Evolutionary conservation across 2,329 filamentous ascomycete species (phyloP).

Genomic region (Calonectria crousiana): DNA sequence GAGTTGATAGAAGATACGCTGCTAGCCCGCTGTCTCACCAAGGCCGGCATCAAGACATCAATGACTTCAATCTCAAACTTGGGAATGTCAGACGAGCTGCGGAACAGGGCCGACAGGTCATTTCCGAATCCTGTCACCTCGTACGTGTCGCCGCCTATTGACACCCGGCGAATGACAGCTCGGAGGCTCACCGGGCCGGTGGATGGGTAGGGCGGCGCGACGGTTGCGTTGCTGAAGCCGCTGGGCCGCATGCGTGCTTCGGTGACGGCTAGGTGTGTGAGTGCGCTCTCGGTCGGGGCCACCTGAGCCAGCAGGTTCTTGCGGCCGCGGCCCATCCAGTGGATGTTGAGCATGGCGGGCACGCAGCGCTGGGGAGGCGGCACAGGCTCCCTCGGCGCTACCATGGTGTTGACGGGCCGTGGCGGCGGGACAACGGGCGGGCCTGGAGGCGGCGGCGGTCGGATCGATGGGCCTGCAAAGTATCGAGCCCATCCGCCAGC

Average conservation of each 20-base stretch:
- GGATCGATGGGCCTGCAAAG: neutral
- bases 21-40: neutral
- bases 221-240: conserved; percentile 23
- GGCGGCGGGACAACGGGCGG: neutral
- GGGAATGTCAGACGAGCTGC: conserved; percentile 32
- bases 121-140: conserved; percentile 43
- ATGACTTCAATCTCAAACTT: conserved; percentile 40
- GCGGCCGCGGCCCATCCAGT: conserved; percentile 45
- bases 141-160: conserved; percentile 37
- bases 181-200: conserved; percentile 9
- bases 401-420: neutral
- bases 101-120: conserved; percentile 41
- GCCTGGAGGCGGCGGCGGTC: conserved; percentile 11
- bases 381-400: neutral
- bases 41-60: neutral
- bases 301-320: conserved; percentile 47
- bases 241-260: conserved; percentile 35
- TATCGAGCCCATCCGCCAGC: neutral
- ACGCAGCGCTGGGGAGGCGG: conserved; percentile 1
- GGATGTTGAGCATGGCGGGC: conserved; percentile 44
- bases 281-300: conserved; percentile 49
- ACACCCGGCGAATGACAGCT: conserved; percentile 38
- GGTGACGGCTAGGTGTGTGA: conserved; percentile 35
- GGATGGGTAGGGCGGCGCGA: conserved; percentile 19
- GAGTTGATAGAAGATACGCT: neutral